phyloP scores from a whole-genome alignment of 331 rosid species.

The Malus hybrid region DNA sequence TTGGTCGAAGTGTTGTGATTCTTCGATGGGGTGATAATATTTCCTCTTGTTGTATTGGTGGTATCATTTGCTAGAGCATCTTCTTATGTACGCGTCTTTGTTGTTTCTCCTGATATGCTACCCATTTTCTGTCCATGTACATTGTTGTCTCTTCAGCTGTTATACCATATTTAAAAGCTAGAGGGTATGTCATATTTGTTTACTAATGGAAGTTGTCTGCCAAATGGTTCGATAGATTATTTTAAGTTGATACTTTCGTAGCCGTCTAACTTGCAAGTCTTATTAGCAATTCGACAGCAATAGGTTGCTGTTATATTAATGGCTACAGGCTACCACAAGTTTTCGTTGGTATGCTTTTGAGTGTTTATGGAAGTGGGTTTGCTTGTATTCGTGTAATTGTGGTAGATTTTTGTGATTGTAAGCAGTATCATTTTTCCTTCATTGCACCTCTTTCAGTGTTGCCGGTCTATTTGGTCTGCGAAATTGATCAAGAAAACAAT shows the following conservation, averaged over 20 bases:
- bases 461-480: not conserved
- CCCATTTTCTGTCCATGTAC: not conserved
- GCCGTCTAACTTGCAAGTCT: not conserved
- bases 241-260: not conserved
- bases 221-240: not conserved
- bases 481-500: not conserved
- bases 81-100: not conserved
- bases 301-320: not conserved
- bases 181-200: not conserved
- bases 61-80: slow-evolving; percentile 6
- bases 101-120: not conserved
- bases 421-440: not conserved
- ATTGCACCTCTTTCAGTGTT: not conserved
- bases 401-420: not conserved
- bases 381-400: not conserved
- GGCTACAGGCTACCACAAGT: slow-evolving; percentile 4
- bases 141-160: not conserved
- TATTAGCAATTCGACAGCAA: not conserved
- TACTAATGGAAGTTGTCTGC: not conserved
- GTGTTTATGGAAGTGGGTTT: not conserved
- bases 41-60: not conserved
- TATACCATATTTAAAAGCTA: not conserved
- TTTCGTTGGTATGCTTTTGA: not conserved
- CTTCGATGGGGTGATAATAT: not conserved
- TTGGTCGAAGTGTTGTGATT: not conserved